Evolutionary conservation across 1,284 basidiomycete species (phyloP), one percentile per base, ranked within the genome.

Genomic region (Coniferiporia sulphurascens): DNA sequence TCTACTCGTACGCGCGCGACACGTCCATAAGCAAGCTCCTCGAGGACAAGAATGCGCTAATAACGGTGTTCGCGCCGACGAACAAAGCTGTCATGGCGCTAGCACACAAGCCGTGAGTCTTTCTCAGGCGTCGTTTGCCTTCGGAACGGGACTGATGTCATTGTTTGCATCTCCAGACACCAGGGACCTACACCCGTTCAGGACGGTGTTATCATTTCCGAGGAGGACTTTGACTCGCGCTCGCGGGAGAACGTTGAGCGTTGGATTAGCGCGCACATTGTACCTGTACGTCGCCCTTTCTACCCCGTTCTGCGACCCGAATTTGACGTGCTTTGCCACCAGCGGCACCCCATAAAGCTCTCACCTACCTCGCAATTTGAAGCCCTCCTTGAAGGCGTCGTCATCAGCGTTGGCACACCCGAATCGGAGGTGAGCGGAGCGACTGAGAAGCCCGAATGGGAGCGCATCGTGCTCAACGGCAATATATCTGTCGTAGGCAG

Each of bases 21-120:
- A 75, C 84, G 2, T 75, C 81, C 64, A 65, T 85, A n/a, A 85
- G 83, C 67, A 66, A 70, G 41, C 74, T 76, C 9, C 79, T 91
- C 56, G 69, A 69, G 10, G 73, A 79, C 35, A 48, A 65, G 6
- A 65, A 66, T 48, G 65, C 67, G 1, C 72, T 72, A n/a, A 69
- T 74, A 58, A 89, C 88, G 0, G 56, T 91, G 12, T 76, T 92
- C 50, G 87, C 84, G 9, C 89, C 89, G 1, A 87, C 84, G 15
- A 91, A 92, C 70, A 88, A 86, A 71, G 90, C 89, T 4, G 81
- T 92, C n/a, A 87, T 91, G 81, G 82, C 83, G 3, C 73, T 91
- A 41, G 70, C 80, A 2, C 74, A 83, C 65, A 91, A 91, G 72
- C 90, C 90, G 85, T 91, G 72, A 71, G 85, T 76, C 51, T 27